These are phyloP conservation scores for Polytrichum commune DNA, from an alignment of 225 moss, liverwort and hornwort species.

Conservation along the genomic window DNA sequence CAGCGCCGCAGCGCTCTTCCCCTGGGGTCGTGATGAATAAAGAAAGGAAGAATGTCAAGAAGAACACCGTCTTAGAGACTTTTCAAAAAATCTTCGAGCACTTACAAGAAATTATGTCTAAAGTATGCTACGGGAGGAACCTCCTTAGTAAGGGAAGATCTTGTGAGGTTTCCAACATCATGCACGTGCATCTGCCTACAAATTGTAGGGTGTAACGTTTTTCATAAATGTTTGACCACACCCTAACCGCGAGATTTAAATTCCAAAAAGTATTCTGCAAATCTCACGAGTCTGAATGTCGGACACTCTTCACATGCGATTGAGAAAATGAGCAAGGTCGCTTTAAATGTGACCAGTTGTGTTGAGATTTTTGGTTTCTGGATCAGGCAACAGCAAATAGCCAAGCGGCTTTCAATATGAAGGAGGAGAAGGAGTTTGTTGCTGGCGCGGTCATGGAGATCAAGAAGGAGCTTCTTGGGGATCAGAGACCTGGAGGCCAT, in stretches of 20 bases:
- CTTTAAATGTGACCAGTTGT: background rate
- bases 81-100: constrained; percentile 10
- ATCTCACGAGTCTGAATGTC: too few species aligned
- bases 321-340: too few species aligned
- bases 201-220: too few species aligned
- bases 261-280: too few species aligned
- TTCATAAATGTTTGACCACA: too few species aligned
- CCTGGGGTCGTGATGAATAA: background rate
- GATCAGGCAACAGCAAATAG: constrained; percentile 8
- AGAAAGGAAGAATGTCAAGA: constrained; percentile 4
- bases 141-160: too few species aligned
- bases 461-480: constrained; percentile 15
- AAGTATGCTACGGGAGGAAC: background rate
- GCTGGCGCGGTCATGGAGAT: constrained; percentile 8
- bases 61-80: background rate
- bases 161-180: too few species aligned
- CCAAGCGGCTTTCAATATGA: constrained; percentile 10
- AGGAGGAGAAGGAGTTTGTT: constrained; percentile 14
- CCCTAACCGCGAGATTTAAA: too few species aligned
- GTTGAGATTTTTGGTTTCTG: background rate
- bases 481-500: background rate
- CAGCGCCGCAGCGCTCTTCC: background rate
- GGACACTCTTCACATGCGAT: too few species aligned
- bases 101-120: constrained; percentile 5
- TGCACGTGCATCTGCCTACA: too few species aligned